A percentile compares a stretch with the other conserved stretches of the same genome.
Evolutionary conservation across 139 green algal genomes (phyloP).

Genomic region (Limnomonas spitsbergensis): DNA sequence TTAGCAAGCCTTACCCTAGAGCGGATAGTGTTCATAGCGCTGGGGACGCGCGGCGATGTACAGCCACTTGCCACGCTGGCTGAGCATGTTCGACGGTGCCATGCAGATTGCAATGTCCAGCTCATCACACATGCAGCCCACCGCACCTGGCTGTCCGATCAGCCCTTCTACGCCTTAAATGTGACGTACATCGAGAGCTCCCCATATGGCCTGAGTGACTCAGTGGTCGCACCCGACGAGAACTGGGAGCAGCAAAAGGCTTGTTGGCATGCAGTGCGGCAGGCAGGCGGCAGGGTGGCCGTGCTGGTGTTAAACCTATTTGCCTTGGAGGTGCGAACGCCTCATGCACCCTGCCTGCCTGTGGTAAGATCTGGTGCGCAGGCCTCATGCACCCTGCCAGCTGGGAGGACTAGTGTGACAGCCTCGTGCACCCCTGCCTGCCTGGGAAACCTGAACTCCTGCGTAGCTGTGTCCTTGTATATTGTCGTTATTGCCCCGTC

Average conservation of each 20-base stretch:
- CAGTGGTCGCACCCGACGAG: background rate
- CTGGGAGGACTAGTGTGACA: too few relatives aligned
- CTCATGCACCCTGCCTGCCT: too few relatives aligned
- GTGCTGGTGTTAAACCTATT: conserved; percentile 23
- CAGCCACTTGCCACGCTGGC: conserved; percentile 12
- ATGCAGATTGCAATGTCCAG: background rate
- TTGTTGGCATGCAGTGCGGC: background rate
- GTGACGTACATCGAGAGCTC: background rate
- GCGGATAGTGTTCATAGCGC: conserved; percentile 16
- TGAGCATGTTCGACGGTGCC: background rate
- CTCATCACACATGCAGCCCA: conserved; percentile 10
- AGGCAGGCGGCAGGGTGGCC: background rate
- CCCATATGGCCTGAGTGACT: background rate
- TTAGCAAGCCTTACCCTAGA: too few relatives aligned
- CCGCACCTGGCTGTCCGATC: background rate
- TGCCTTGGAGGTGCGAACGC: conserved; percentile 20
- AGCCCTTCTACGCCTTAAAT: background rate
- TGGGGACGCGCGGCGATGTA: conserved; percentile 17
- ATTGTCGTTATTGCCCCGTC: too few relatives aligned
- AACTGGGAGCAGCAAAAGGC: conserved; percentile 2
- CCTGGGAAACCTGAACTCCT: too few relatives aligned
- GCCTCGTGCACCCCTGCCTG: too few relatives aligned
- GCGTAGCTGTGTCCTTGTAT: too few relatives aligned
- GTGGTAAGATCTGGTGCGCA: too few relatives aligned
- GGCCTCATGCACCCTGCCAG: too few relatives aligned